Percentiles rank a stretch among this genome's conserved stretches.
Evolutionary conservation across 31 red algal genomes (phyloP).

Genomic region (Odonthalia washingtoniensis): DNA sequence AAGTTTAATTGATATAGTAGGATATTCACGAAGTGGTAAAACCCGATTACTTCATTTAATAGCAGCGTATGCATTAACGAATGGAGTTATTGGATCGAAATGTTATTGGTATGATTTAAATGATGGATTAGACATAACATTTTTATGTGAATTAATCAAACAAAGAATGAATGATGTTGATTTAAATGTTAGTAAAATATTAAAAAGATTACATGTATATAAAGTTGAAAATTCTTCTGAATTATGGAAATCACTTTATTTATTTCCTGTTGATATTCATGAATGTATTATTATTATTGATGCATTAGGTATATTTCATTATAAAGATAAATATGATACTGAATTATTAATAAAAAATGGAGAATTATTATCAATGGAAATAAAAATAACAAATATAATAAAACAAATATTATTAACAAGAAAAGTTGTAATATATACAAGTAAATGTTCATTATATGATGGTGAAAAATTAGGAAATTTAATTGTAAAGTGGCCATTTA

Average conservation of each 20-base stretch:
- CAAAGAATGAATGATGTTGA: background rate
- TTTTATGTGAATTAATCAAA: background rate
- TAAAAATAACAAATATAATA: background rate
- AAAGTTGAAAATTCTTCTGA: too few species aligned
- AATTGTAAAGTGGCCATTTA: slow-evolving; percentile 38
- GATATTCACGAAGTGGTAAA: slow-evolving; percentile 28
- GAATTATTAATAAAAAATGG: background rate
- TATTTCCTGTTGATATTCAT: too few species aligned
- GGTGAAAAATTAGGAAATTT: background rate
- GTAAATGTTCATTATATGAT: slow-evolving; percentile 48
- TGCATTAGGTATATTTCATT: slow-evolving; percentile 51
- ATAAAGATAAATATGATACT: slow-evolving; percentile 35
- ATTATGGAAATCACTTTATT: too few species aligned
- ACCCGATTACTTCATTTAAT: slow-evolving; percentile 48
- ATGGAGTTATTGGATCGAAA: background rate
- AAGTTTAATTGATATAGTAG: slow-evolving; percentile 34
- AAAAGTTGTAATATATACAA: slow-evolving; percentile 36
- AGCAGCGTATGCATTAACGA: slow-evolving; percentile 35
- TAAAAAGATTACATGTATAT: background rate
- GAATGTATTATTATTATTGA: slow-evolving; percentile 48
- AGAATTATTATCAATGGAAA: background rate
- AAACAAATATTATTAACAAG: slow-evolving; percentile 8
- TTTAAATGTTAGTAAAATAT: background rate
- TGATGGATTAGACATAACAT: slow-evolving; percentile 11
- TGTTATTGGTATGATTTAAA: slow-evolving; percentile 57